Evolutionary conservation across 2,329 filamentous ascomycete species (phyloP), one percentile per base, ranked within the genome.

Genomic region (Colletotrichum tanaceti): DNA sequence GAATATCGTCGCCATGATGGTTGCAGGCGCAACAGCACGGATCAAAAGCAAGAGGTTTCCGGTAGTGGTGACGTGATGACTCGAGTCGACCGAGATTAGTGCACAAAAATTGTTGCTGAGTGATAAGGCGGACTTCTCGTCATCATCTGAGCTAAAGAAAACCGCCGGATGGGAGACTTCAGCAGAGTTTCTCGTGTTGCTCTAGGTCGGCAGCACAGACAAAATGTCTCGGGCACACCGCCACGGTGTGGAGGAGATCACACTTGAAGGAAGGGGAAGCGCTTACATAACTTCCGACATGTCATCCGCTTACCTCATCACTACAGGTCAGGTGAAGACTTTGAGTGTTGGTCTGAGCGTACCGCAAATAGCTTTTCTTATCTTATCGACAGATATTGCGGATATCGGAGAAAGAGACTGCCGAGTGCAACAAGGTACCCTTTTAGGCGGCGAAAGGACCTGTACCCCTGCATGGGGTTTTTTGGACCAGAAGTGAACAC

Each of bases 401-500:
- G 65, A 35, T 47, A 20, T 49, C 69, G 69, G 69, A 70, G 69
- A 65, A 69, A 71, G 61, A 47, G 35, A 35, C 10, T 55, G 58
- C 65, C 65, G 68, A 62, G 47, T 39, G n/a, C 20, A 13, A 35
- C 14, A 35, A 32, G 44, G 14, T 35, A 20, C 44, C 49, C 32
- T 32, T 50, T 24, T 10, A 32, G 20, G 57, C 35, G 39, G 43
- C 32, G 49, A 28, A 54, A 53, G 47, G 54, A 60, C 49, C 62
- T 55, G 41, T 13, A 60, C 55, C 65, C 65, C 65, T 68, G 65
- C 62, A 67, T 44, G 58, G 65, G 22, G 52, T 68, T 70, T 63
- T 60, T 59, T 47, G 55, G 44, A 57, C 39, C 49, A 63, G 68
- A 71, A 71, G 70, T 65, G 70, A 71, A 71, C 70, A 71, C 70